These are phyloP conservation scores for Plasmodium knowlesi DNA, from an alignment of 169 alveolate species.

Conservation along the genomic window DNA sequence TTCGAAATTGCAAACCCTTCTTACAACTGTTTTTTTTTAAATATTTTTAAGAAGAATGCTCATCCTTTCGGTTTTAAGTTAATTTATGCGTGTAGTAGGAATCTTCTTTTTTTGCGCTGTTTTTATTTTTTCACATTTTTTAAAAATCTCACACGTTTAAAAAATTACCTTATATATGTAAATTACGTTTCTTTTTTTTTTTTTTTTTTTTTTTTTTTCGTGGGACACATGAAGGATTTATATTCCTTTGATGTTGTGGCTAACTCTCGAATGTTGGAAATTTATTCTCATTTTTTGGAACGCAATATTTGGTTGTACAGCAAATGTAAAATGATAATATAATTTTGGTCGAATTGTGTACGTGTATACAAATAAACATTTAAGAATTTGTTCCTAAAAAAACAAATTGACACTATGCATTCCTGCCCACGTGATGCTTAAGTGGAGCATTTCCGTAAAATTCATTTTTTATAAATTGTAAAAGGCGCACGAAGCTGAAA, in stretches of 20 bases:
- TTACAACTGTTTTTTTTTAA: neutral
- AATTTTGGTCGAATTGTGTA: neutral
- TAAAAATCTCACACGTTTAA: neutral
- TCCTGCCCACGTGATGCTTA: neutral
- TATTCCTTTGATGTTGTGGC: neutral
- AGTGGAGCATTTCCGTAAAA: neutral
- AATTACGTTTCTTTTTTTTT: neutral
- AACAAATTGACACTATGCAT: neutral
- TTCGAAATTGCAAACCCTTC: neutral
- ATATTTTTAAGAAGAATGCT: neutral
- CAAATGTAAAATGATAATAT: neutral
- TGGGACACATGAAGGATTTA: neutral
- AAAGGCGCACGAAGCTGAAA: neutral
- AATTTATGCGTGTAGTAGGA: neutral
- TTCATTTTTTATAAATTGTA: neutral
- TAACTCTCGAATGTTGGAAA: neutral
- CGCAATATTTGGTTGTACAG: neutral
- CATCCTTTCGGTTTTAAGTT: neutral
- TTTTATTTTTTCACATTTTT: conserved; percentile 2
- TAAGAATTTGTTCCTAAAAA: neutral
- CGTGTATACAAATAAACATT: neutral
- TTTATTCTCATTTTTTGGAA: neutral
- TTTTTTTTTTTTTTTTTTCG: neutral
- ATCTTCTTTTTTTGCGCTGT: neutral
- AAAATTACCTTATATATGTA: neutral